phyloP scores from a whole-genome alignment of 148 eudicot genomes.

The Cornus suecica region DNA sequence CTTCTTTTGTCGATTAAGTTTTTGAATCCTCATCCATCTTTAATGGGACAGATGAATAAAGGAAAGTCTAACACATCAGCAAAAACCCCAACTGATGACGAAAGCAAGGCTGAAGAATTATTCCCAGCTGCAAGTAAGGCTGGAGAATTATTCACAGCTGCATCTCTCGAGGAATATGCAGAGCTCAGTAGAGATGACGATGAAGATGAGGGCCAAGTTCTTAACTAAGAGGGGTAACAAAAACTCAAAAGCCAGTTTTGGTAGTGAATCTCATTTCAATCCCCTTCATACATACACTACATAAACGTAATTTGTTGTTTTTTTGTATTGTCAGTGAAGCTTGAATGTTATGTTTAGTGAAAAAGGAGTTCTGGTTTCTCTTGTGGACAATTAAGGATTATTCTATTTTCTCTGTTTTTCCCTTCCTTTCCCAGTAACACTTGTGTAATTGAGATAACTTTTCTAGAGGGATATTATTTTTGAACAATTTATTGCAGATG shows the following conservation, averaged over 20 bases:
- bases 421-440: background rate
- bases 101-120: conserved; percentile 57
- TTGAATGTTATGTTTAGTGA: background rate
- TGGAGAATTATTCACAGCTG: conserved; percentile 53
- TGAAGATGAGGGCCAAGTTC: conserved; percentile 22
- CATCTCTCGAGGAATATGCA: conserved; percentile 61
- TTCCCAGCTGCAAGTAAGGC: conserved; percentile 53
- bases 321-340: background rate
- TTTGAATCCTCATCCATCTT: background rate
- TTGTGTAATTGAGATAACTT: background rate
- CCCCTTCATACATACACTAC: background rate
- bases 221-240: conserved; percentile 18
- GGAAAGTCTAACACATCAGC: conserved; percentile 44
- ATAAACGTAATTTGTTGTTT: background rate
- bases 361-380: background rate
- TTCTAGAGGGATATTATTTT: background rate
- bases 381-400: background rate
- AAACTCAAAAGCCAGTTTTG: background rate
- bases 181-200: conserved; percentile 37
- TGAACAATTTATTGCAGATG: background rate
- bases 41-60: conserved; percentile 61
- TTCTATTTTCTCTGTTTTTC: background rate
- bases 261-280: background rate
- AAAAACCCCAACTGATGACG: conserved; percentile 33
- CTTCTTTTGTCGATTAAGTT: background rate